A percentile compares a stretch with the other conserved stretches of the same genome.
Conservation (phyloP, 495 filamentous ascomycete genomes). For the Thermothielavioides terrestris region DNA sequence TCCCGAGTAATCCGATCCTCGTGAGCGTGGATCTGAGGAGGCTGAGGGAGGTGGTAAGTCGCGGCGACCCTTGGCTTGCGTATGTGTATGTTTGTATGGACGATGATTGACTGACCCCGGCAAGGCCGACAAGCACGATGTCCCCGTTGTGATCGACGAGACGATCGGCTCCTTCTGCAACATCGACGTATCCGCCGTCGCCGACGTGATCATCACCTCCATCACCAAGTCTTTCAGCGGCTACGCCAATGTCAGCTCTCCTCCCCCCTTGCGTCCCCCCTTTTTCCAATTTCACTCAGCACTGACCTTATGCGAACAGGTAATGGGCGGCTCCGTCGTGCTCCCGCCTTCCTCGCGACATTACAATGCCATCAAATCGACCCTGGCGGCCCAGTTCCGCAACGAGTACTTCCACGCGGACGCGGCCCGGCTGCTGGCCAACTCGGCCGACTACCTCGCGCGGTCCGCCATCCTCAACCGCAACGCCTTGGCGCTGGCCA, state of each 20-base stretch:
- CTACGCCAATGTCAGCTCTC: slow-evolving; percentile 41
- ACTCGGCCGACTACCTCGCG: slow-evolving; percentile 32
- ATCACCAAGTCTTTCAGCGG: slow-evolving; percentile 46
- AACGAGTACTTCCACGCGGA: slow-evolving; percentile 37
- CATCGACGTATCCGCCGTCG: slow-evolving; percentile 32
- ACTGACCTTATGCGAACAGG: slow-evolving; percentile 1
- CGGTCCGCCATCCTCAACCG: slow-evolving; percentile 34
- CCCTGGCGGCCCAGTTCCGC: slow-evolving; percentile 22
- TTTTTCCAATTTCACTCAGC: not conserved
- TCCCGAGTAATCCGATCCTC: slow-evolving; percentile 41
- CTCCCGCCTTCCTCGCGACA: slow-evolving; percentile 31
- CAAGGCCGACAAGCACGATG: slow-evolving; percentile 36
- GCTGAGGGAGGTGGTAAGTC: slow-evolving; percentile 25
- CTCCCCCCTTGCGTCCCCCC: slow-evolving; percentile 23
- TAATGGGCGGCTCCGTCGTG: slow-evolving; percentile 40
- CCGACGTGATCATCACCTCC: slow-evolving; percentile 39
- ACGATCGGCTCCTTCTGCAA: slow-evolving; percentile 44
- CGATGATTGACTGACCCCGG: not conserved
- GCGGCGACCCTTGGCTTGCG: not conserved
- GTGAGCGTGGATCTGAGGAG: slow-evolving; percentile 35
- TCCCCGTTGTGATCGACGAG: slow-evolving; percentile 42
- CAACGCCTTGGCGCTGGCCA: slow-evolving; percentile 35
- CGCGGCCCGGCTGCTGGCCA: slow-evolving; percentile 33
- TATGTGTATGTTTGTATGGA: not conserved
- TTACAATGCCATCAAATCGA: slow-evolving; percentile 23